Conservation (phyloP, 177 flowering plant species). For the Vitis hybrid region DNA sequence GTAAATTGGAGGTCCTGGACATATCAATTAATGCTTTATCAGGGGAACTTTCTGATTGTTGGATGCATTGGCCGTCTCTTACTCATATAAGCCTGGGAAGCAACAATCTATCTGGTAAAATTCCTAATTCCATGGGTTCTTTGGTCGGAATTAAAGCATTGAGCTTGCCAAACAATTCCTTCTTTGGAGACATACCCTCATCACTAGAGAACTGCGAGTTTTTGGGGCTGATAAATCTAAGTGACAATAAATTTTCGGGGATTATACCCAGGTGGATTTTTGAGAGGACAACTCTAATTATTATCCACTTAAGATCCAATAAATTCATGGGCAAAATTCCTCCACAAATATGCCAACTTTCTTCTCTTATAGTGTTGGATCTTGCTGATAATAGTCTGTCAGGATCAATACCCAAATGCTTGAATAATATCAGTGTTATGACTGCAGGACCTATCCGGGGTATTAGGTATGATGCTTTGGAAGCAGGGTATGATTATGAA, state of each 20-base stretch:
- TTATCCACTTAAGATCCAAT: conserved; percentile 1
- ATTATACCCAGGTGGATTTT: conserved; percentile 9
- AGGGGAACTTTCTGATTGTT: too few relatives aligned
- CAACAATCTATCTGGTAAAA: neutral
- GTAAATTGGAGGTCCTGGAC: too few relatives aligned
- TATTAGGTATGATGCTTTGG: too few relatives aligned
- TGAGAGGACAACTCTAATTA: neutral
- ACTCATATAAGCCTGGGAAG: neutral
- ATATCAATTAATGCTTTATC: too few relatives aligned
- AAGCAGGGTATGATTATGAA: too few relatives aligned
- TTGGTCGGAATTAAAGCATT: neutral
- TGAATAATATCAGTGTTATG: too few relatives aligned
- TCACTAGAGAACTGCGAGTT: neutral
- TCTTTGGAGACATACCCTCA: neutral
- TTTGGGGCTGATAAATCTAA: neutral
- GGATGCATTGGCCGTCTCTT: too few relatives aligned
- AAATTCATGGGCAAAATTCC: neutral
- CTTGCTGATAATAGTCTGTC: neutral
- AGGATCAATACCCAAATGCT: conserved; percentile 1
- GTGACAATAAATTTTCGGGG: neutral
- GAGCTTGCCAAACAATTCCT: neutral
- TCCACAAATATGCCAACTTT: neutral
- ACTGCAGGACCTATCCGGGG: too few relatives aligned
- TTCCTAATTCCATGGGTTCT: conserved; percentile 10
- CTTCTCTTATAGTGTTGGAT: neutral